Conservation (phyloP, 805 yeast genomes). For the Vanderwaltozyma verrucispora region DNA sequence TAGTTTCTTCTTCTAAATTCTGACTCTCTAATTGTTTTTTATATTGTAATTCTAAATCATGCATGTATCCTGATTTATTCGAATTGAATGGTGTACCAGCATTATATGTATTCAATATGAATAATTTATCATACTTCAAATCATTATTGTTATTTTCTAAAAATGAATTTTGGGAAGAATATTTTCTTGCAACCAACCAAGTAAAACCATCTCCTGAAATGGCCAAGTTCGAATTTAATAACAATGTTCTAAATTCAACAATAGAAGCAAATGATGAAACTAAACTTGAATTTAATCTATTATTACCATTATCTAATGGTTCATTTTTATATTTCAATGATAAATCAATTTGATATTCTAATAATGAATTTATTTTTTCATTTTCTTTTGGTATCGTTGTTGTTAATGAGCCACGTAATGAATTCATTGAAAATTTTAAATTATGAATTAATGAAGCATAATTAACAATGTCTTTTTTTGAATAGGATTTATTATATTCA, state of each 20-base stretch:
- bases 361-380: conserved; percentile 16
- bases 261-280: conserved; percentile 62
- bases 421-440: conserved; percentile 29
- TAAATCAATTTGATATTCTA: conserved; percentile 34
- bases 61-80: conserved; percentile 39
- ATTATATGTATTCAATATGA: conserved; percentile 74
- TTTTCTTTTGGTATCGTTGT: background rate
- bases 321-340: conserved; percentile 19
- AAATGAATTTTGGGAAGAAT: conserved; percentile 2
- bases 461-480: conserved; percentile 27
- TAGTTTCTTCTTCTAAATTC: background rate
- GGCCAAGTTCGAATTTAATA: conserved; percentile 57
- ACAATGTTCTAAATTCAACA: conserved; percentile 60
- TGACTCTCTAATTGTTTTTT: conserved; percentile 1
- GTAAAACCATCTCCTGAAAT: conserved; percentile 85
- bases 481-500: conserved; percentile 22
- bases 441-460: conserved; percentile 34
- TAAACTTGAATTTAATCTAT: conserved; percentile 38
- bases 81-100: conserved; percentile 73
- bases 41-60: conserved; percentile 4
- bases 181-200: conserved; percentile 64
- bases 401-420: conserved; percentile 20
- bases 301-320: conserved; percentile 26
- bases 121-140: conserved; percentile 38
- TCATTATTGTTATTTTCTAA: conserved; percentile 6